A percentile compares a stretch with the other conserved stretches of the same genome.
Evolutionary conservation across 2,329 filamentous ascomycete genomes (phyloP).

Genomic region (Trichoderma simmonsii): DNA sequence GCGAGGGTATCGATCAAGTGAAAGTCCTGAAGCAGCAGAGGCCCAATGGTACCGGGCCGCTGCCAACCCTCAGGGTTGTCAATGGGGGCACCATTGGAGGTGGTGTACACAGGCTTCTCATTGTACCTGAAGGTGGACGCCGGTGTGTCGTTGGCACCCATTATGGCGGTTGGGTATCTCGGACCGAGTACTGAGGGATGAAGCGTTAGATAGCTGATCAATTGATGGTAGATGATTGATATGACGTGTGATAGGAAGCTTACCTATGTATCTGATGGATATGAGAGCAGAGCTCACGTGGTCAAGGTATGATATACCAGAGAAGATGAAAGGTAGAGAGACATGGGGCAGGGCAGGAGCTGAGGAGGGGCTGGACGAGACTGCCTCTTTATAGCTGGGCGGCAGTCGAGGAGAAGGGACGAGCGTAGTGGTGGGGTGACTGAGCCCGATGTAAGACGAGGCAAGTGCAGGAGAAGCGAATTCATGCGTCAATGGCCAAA

Average conservation of each 20-base stretch:
- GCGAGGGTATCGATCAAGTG: slow-evolving; percentile 62
- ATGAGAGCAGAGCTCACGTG: neutral
- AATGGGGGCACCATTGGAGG: slow-evolving; percentile 58
- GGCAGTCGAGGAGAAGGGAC: neutral
- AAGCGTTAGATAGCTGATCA: neutral
- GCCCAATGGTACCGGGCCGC: slow-evolving; percentile 54
- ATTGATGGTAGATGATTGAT: neutral
- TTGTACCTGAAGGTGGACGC: slow-evolving; percentile 51
- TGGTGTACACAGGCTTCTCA: slow-evolving; percentile 57
- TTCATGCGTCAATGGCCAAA: neutral
- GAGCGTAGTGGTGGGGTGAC: slow-evolving; percentile 10
- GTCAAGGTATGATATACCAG: neutral
- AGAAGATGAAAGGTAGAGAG: neutral
- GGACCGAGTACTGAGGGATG: neutral
- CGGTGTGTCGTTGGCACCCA: slow-evolving; percentile 43
- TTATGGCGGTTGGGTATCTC: slow-evolving; percentile 27
- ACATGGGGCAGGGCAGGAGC: neutral
- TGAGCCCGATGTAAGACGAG: slow-evolving; percentile 10
- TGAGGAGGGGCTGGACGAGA: neutral
- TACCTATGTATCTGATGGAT: neutral
- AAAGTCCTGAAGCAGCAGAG: slow-evolving; percentile 62
- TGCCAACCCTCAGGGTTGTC: slow-evolving; percentile 48
- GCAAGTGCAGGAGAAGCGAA: neutral
- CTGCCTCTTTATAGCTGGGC: slow-evolving; percentile 5
- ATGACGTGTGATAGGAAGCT: neutral